Evolutionary conservation across 345 rosid species (phyloP).

Genomic region (Pelargonium nanum): DNA sequence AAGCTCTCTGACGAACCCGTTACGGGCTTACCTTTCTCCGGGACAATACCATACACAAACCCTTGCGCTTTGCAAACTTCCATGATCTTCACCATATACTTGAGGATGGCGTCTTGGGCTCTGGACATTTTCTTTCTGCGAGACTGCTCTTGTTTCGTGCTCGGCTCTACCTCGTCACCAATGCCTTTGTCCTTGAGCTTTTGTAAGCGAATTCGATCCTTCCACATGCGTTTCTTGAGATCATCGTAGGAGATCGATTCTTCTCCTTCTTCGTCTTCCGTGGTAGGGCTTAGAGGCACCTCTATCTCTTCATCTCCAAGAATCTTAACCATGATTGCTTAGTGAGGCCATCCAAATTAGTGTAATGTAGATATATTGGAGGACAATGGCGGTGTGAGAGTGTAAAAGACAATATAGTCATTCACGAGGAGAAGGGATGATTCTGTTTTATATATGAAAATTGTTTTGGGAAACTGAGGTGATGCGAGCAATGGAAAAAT

Average conservation of each 20-base stretch:
- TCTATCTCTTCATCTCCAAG: constrained; percentile 2
- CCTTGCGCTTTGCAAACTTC: neutral
- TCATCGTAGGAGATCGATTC: constrained; percentile 40
- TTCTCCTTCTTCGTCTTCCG: neutral
- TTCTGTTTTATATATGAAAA: too few species aligned
- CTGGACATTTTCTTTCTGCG: neutral
- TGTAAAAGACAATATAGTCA: too few species aligned
- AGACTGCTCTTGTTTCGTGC: neutral
- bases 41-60: neutral
- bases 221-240: constrained; percentile 57
- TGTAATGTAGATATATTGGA: too few species aligned
- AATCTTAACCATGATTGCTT: neutral
- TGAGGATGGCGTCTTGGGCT: neutral
- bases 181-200: constrained; percentile 26
- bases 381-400: too few species aligned
- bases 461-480: too few species aligned
- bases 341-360: too few species aligned
- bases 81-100: neutral
- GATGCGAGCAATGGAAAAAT: too few species aligned
- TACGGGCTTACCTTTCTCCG: neutral
- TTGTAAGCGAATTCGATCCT: constrained; percentile 36
- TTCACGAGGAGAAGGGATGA: too few species aligned
- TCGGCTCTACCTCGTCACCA: constrained; percentile 11
- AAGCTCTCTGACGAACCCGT: neutral
- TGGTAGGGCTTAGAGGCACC: neutral